Evolutionary conservation across 441 rosid genomes (phyloP).

Genomic region (Cnidoscolus chayamansa): DNA sequence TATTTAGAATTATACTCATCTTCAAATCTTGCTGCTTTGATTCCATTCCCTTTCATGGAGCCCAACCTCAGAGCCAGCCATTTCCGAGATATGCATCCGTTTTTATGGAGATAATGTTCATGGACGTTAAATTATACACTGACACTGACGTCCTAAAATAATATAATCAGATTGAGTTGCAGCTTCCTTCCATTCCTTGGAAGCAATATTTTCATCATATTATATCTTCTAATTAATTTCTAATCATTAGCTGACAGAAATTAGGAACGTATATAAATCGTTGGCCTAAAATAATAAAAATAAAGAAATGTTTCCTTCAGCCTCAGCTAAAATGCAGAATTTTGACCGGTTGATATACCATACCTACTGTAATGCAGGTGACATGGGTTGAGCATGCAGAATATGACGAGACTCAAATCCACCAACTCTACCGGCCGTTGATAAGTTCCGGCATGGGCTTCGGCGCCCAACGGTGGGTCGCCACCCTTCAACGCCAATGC

Average conservation of each 20-base stretch:
- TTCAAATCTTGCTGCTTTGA: conserved; percentile 27
- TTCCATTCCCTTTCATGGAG: conserved; percentile 33
- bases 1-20: conserved; percentile 6
- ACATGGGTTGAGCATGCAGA: conserved; percentile 95
- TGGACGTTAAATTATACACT: background rate
- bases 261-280: background rate
- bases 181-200: background rate
- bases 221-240: background rate
- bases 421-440: conserved; percentile 59
- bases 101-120: conserved; percentile 8
- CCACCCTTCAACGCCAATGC: conserved; percentile 87
- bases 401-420: conserved; percentile 60
- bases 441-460: conserved; percentile 75
- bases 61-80: conserved; percentile 32
- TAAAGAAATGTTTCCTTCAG: background rate
- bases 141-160: background rate
- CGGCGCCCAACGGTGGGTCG: conserved; percentile 92
- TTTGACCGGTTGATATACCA: too few relatives aligned
- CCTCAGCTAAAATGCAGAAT: background rate
- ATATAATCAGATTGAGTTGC: background rate
- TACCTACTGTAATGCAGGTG: conserved; percentile 42
- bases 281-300: background rate
- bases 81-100: conserved; percentile 31
- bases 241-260: conserved; percentile 11
- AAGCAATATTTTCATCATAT: background rate